Evolutionary conservation across 805 yeast species (phyloP).

Genomic region (Pichia exigua): DNA sequence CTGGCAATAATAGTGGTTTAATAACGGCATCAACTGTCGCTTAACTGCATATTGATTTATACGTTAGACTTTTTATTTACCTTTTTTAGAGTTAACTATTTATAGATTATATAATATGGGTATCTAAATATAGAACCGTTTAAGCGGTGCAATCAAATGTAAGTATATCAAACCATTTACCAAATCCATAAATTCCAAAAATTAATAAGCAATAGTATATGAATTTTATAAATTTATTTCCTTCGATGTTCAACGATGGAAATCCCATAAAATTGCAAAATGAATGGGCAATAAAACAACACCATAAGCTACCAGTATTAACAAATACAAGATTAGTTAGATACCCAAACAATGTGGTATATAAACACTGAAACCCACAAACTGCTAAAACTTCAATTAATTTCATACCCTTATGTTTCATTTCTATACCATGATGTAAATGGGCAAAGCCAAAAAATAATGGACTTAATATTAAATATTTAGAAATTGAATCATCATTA

Average conservation of each 20-base stretch:
- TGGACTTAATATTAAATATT: slow-evolving; percentile 39
- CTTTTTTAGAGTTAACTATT: neutral
- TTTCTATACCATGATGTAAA: slow-evolving; percentile 59
- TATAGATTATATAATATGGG: neutral
- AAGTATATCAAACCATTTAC: slow-evolving; percentile 15
- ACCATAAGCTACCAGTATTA: slow-evolving; percentile 47
- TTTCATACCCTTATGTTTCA: slow-evolving; percentile 22
- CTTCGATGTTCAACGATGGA: slow-evolving; percentile 33
- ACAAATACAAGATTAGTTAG: slow-evolving; percentile 51
- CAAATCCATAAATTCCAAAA: slow-evolving; percentile 37
- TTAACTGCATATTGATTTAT: neutral
- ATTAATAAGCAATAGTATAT: slow-evolving; percentile 34
- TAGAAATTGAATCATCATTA: neutral
- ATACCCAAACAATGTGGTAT: slow-evolving; percentile 67
- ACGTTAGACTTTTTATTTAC: neutral
- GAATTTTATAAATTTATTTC: slow-evolving; percentile 19
- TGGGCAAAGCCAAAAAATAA: slow-evolving; percentile 72
- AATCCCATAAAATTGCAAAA: slow-evolving; percentile 68
- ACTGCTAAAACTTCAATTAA: slow-evolving; percentile 29
- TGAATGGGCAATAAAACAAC: slow-evolving; percentile 50
- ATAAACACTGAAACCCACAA: slow-evolving; percentile 45
- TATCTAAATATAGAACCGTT: neutral
- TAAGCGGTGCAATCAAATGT: neutral
- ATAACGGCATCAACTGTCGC: neutral
- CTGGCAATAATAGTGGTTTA: neutral